Base-by-base conservation (phyloP, 2,329 filamentous ascomycete species). In the Fusarium sublunatum region DNA sequence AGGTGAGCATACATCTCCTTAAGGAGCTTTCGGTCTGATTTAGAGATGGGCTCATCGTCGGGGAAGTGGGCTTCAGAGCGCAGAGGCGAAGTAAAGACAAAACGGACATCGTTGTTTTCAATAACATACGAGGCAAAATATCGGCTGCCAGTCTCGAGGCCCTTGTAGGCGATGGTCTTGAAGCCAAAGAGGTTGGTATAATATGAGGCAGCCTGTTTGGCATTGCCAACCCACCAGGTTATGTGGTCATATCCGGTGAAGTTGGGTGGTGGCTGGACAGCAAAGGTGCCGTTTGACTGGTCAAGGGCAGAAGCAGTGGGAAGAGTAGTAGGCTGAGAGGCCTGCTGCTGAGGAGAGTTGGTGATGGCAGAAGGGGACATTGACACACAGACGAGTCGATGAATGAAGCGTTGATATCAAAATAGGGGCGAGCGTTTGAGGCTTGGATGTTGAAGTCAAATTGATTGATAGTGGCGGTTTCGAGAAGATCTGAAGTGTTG, bases 221-320 rank as follows among this genome's bases (percentile, higher is more conserved):
- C 93, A 75, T 98, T 98, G 74, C 93, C 93, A 28, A 97, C 94
- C 81, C 92, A 97, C 93, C 93, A 97, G 68, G 92, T 93, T 53
- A 97, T 86, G 77, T 97, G 91, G 78, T 97, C 92, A 76, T 97
- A 97, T 73, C 92, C 93, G 60, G 87, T 86, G 80, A 96, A 93
- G 74, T 83, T 84, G 70, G 77, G 61, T 70, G 79, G 69, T 69
- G 82, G 78, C 70, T 84, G 81, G 42, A 86, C 79, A 59, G 83
- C 81, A 70, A 81, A 84, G 39, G 47, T 55, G 70, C 81, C 81
- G 70, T 84, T 84, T 56, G 76, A 73, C 39, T 74, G 70, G 36
- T 74, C 69, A 51, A 76, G 72, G 40, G 77, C 72, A 49, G 66
- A 42, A 56, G 42, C 53, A 46, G 55, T 46, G 40, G 78, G 65